A percentile compares a stretch with the other conserved stretches of the same genome.
These are phyloP conservation scores for Stevia rebaudiana DNA, from an alignment of 140 eudicot species.

Conservation along the genomic window DNA sequence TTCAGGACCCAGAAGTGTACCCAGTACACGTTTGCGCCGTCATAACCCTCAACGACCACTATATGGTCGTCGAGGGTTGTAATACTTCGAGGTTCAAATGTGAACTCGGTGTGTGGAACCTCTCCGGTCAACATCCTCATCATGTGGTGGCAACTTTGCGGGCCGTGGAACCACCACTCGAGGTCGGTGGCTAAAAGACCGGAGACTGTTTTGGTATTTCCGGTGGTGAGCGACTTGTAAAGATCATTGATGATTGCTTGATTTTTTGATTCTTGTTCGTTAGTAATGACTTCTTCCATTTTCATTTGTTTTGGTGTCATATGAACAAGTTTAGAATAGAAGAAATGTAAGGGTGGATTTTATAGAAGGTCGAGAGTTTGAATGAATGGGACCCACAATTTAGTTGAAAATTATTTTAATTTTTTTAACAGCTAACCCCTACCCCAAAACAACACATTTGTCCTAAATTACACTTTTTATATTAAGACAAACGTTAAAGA, in stretches of 20 bases:
- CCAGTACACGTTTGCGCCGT: slow-evolving; percentile 81
- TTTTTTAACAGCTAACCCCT: no score
- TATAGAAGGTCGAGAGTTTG: slow-evolving; percentile 15
- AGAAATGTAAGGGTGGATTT: neutral
- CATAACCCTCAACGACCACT: slow-evolving; percentile 86
- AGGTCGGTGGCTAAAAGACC: slow-evolving; percentile 52
- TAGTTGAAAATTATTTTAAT: no score
- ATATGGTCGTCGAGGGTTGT: slow-evolving; percentile 48
- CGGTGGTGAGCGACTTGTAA: slow-evolving; percentile 50
- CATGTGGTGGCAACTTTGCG: slow-evolving; percentile 83
- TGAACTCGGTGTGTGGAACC: slow-evolving; percentile 45
- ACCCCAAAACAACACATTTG: no score
- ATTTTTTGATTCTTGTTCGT: slow-evolving; percentile 33
- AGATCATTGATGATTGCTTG: slow-evolving; percentile 43
- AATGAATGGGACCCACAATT: slow-evolving; percentile 23
- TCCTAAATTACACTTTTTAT: no score
- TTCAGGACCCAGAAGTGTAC: slow-evolving; percentile 82
- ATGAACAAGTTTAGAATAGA: slow-evolving; percentile 10
- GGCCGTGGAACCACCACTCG: slow-evolving; percentile 99
- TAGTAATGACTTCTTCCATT: slow-evolving; percentile 31
- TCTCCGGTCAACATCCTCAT: slow-evolving; percentile 82
- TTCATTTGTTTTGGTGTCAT: no score
- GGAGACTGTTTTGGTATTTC: slow-evolving; percentile 36
- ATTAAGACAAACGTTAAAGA: no score
- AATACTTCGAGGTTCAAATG: slow-evolving; percentile 58